Percentiles rank a stretch among this genome's conserved stretches.
Conservation (phyloP, 2,329 filamentous ascomycete species). For the Pleoardoris graminearum region DNA sequence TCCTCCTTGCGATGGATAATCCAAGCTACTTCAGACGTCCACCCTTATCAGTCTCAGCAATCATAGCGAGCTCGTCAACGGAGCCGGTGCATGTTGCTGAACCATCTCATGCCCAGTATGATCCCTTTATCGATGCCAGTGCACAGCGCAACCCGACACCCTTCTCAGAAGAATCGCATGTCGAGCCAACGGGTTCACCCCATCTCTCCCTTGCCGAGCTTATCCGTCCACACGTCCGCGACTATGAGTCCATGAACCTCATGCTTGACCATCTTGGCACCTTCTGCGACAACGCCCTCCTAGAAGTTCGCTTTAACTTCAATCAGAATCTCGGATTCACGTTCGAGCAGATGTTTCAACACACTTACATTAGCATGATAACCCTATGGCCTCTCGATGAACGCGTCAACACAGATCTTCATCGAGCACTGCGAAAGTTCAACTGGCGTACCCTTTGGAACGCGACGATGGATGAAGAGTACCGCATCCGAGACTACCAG, state of each 20-base stretch:
- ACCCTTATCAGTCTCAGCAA: no score
- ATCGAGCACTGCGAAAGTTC: background rate
- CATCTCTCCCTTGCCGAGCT: background rate
- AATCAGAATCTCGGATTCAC: background rate
- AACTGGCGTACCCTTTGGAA: background rate
- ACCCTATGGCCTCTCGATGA: background rate
- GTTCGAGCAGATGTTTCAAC: background rate
- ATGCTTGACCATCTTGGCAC: background rate
- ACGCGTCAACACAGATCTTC: background rate
- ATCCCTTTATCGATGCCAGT: no score
- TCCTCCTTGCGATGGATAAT: no score
- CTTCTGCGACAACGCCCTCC: background rate
- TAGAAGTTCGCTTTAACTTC: background rate
- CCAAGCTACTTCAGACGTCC: no score
- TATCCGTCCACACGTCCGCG: background rate
- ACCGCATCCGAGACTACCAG: background rate
- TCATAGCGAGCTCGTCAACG: no score
- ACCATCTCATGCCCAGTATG: no score
- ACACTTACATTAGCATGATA: background rate
- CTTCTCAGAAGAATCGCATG: no score
- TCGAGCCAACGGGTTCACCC: no score
- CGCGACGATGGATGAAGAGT: background rate
- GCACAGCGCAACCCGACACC: no score
- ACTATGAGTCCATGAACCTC: conserved; percentile 3
- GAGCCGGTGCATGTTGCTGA: no score